phyloP scores from a whole-genome alignment of 2,329 filamentous ascomycete species.

The Didymella pinodella region DNA sequence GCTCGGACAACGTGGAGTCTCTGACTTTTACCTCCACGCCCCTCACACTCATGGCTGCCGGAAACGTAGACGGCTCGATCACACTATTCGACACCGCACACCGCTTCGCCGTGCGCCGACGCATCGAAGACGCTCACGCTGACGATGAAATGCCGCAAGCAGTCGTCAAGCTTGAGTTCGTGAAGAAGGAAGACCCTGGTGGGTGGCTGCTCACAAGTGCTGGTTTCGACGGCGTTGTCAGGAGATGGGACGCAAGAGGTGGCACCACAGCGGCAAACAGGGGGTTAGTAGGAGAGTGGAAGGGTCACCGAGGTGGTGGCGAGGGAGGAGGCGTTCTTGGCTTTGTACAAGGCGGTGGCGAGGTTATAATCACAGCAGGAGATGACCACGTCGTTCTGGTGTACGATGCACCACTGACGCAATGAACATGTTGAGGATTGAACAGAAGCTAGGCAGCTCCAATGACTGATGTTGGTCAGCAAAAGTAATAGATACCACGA shows the following conservation, averaged over 20 bases:
- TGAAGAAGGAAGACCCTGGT: slow-evolving; percentile 58
- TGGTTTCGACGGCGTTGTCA: slow-evolving; percentile 90
- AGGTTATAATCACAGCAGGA: slow-evolving; percentile 84
- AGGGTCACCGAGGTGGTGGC: slow-evolving; percentile 82
- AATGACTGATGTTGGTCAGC: background rate
- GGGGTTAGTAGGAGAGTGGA: slow-evolving; percentile 86
- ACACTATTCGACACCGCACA: slow-evolving; percentile 86
- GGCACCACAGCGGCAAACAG: slow-evolving; percentile 71
- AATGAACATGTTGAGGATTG: background rate
- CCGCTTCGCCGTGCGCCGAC: slow-evolving; percentile 83
- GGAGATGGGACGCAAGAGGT: slow-evolving; percentile 83
- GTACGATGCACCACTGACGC: slow-evolving; percentile 34
- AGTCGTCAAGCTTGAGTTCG: slow-evolving; percentile 92
- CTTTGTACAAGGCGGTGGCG: slow-evolving; percentile 83
- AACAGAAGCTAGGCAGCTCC: background rate
- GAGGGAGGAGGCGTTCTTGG: slow-evolving; percentile 89
- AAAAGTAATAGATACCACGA: background rate
- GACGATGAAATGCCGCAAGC: slow-evolving; percentile 75
- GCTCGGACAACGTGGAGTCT: slow-evolving; percentile 82
- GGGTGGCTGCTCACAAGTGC: slow-evolving; percentile 82
- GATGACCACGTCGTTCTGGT: slow-evolving; percentile 68
- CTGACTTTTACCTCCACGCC: slow-evolving; percentile 69
- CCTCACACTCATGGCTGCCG: slow-evolving; percentile 67
- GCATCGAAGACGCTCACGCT: slow-evolving; percentile 83
- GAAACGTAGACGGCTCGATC: slow-evolving; percentile 73